Evolutionary conservation across 441 rosid genomes (phyloP).

Genomic region (Theobroma grandiflorum): DNA sequence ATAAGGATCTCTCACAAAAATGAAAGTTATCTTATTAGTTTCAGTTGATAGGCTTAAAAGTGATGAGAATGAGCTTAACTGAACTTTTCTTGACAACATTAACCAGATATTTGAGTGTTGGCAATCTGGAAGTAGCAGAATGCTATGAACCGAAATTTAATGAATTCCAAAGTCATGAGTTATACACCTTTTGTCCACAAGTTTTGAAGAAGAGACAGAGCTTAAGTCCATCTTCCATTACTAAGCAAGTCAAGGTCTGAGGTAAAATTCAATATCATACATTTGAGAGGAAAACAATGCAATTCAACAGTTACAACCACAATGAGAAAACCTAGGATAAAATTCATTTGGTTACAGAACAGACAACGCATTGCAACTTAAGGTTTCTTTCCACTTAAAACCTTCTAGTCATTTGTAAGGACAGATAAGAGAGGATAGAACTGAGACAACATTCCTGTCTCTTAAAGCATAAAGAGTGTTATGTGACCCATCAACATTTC

Average conservation of each 20-base stretch:
- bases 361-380: conserved; percentile 1
- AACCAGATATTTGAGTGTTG: conserved; percentile 4
- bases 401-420: not conserved
- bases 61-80: not conserved
- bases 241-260: conserved; percentile 2
- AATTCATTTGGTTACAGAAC: conserved; percentile 9
- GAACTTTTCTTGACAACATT: not conserved
- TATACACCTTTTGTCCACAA: not conserved
- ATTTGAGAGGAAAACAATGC: conserved; percentile 1
- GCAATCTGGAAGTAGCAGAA: conserved; percentile 1
- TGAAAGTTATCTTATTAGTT: not conserved
- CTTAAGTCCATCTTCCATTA: not conserved
- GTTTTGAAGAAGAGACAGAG: conserved; percentile 17
- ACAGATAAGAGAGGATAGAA: not conserved
- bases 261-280: not conserved
- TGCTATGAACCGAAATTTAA: not conserved
- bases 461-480: not conserved
- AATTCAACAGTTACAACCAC: not conserved
- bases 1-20: not conserved
- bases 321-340: not conserved
- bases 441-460: not conserved
- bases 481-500: not conserved
- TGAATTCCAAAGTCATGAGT: not conserved
- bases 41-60: not conserved
- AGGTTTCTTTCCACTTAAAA: not conserved